Evolutionary conservation across 2,329 filamentous ascomycete species (phyloP).

Genomic region (Lecanicillium sp.): DNA sequence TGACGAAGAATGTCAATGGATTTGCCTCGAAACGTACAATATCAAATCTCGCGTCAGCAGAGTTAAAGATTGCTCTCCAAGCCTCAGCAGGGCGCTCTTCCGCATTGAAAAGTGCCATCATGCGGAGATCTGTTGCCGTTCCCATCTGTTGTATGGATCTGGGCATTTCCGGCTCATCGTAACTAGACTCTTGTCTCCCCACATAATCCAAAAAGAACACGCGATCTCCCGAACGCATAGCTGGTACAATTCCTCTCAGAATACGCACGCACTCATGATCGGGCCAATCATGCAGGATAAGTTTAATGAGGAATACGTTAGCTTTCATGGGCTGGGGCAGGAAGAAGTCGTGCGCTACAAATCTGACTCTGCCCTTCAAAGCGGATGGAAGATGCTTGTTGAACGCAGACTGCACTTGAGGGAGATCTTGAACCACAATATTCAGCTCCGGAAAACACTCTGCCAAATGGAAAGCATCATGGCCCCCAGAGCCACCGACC

Average conservation of each 20-base stretch:
- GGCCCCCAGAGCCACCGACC: constrained; percentile 35
- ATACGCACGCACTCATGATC: constrained; percentile 33
- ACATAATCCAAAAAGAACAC: constrained; percentile 31
- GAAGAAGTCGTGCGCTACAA: constrained; percentile 30
- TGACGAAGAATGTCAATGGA: constrained; percentile 26
- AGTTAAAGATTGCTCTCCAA: constrained; percentile 35
- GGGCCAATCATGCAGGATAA: constrained; percentile 49
- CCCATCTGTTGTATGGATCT: constrained; percentile 29
- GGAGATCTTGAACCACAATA: constrained; percentile 37
- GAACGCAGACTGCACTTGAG: constrained; percentile 25
- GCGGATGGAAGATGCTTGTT: constrained; percentile 24
- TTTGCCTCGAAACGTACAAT: constrained; percentile 26
- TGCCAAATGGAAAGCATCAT: constrained; percentile 31
- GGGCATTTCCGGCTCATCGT: constrained; percentile 18
- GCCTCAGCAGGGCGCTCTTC: constrained; percentile 36
- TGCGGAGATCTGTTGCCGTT: constrained; percentile 36
- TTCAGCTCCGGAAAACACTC: constrained; percentile 30
- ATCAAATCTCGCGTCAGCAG: constrained; percentile 37
- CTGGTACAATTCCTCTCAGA: constrained; percentile 31
- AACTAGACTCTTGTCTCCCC: constrained; percentile 22
- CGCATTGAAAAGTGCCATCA: constrained; percentile 41
- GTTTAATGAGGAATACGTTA: constrained; percentile 43
- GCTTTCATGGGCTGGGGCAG: constrained; percentile 28
- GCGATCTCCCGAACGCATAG: constrained; percentile 33
- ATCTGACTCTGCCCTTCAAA: constrained; percentile 23